Evolutionary conservation across 139 green algal species (phyloP), one percentile per base, ranked within the genome.

Genomic region (Closterium sp.): DNA sequence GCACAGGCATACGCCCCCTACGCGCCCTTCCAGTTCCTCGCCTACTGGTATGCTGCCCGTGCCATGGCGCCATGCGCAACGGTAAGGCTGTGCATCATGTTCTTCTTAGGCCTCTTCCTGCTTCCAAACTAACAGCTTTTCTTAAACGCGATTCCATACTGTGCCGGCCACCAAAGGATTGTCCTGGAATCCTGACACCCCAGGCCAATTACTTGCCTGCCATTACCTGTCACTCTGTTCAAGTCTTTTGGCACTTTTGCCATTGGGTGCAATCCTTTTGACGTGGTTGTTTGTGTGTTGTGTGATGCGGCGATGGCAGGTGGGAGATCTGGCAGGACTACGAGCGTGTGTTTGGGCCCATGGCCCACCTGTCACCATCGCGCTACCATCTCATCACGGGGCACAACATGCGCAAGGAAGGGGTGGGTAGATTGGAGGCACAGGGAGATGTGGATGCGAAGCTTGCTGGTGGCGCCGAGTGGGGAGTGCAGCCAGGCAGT

Each of bases 11-110:
- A 91, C 66, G 19, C 28, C 4, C 1, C 64, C 66, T 86, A 87
- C 16, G 88, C 55, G n/a, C 88, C 88, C 32, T 86, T 33, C n/a
- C 88, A 91, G 88, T 91, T 91, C 66, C 88, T 91, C 23, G 88
- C 66, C 21, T 91, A 91, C 88, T 91, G 88, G 88, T 90, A 33
- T 21, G 34, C 31, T 31, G 43, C 43, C 43, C 43, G 43, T 28
- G 43, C 43, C 43, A 69, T 87, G 84, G 30, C 7, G 30, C 81
- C 30, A 86, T 86, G n/a, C 21, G 23, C 66, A n/a, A n/a, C n/a
- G n/a, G n/a, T n/a, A n/a, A n/a, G n/a, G n/a, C n/a, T n/a, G 23
- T 69, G 43, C 36, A 55, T 86, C 81, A 86, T 34, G n/a, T 86
- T 4, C 30, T 23, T 87, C 84, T 33, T 6, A 33, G 21, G 30